Base-by-base conservation (phyloP, 2,329 filamentous ascomycete genomes). In the Rhinocladiella mackenziei region DNA sequence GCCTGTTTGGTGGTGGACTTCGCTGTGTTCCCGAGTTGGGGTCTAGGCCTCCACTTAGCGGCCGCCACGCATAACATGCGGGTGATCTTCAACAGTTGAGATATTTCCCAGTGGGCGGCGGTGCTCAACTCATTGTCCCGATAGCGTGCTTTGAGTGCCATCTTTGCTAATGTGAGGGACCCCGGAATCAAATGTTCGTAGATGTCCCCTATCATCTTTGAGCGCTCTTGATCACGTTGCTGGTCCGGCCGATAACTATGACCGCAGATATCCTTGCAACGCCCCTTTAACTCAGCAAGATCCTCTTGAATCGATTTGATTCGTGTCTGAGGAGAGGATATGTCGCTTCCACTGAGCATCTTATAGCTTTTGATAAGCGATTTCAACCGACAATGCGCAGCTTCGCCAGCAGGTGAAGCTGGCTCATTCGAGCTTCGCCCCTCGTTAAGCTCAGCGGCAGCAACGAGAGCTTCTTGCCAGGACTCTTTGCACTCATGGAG, bases 381-480 rank as follows among this genome's bases (percentile, higher is more conserved):
- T 18, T 34, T 37, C 35, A 46, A 32, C n/a, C 20, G 14, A 9
- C 47, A 42, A n/a, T 29, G 41, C 17, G 49, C 35, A 7, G 26
- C 45, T 41, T 39, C 39, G 11, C 48, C 48, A 25, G 26, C 34
- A 8, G 22, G 28, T 30, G 51, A 48, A 26, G 46, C 15, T 42
- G 42, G 31, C 9, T 36, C 13, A 35, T 22, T 17, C n/a, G 38
- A 20, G 25, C 17, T 3, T 28, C 38, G 18, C 19, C 20, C 14
- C 8, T 32, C 28, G 33, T 11, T 18, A 37, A 54, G 31, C 19
- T 39, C 33, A 52, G 30, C 30, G 2, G 46, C 47, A 25, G 36
- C 52, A 23, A 46, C 43, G 17, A 54, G 44, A 31, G 48, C 32
- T 7, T 43, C 43, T 18, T 50, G 36, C 62, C 61, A 64, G 14